A percentile compares a stretch with the other conserved stretches of the same genome.
phyloP scores from a whole-genome alignment of 176 grass and related monocot genomes.

The Lolium perenne region DNA sequence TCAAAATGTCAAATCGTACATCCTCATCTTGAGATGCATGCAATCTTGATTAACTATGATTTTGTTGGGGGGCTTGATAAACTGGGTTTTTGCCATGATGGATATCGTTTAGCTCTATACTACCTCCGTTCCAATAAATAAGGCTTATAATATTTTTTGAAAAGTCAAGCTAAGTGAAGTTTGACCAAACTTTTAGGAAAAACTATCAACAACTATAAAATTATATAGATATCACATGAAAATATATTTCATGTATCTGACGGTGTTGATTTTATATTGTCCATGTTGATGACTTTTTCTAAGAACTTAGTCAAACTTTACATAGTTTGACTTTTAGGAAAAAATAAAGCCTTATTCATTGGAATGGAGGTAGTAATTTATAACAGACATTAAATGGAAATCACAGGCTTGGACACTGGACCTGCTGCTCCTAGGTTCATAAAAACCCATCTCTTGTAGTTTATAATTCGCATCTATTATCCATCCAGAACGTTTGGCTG shows the following conservation, averaged over 20 bases:
- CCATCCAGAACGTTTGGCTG: neutral
- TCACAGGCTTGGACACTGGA: neutral
- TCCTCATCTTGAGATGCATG: neutral
- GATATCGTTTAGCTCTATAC: neutral
- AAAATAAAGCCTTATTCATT: too few relatives aligned
- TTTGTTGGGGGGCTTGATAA: neutral
- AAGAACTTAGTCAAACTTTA: too few relatives aligned
- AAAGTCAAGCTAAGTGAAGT: too few relatives aligned
- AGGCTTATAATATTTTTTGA: too few relatives aligned
- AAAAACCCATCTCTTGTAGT: neutral
- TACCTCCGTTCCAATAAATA: too few relatives aligned
- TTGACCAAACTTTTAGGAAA: too few relatives aligned
- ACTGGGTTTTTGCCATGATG: neutral
- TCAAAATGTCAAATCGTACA: neutral
- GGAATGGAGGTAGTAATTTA: neutral
- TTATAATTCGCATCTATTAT: conserved; percentile 13
- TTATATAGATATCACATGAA: too few relatives aligned
- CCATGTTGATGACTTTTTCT: too few relatives aligned
- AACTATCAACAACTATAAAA: too few relatives aligned
- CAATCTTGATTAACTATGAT: neutral
- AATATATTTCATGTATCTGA: too few relatives aligned
- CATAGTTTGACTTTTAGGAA: too few relatives aligned
- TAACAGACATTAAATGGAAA: neutral
- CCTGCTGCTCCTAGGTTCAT: neutral
- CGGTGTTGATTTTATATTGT: too few relatives aligned